Conservation (phyloP, 1,284 basidiomycete genomes). For the Neolentinus lepideus region DNA sequence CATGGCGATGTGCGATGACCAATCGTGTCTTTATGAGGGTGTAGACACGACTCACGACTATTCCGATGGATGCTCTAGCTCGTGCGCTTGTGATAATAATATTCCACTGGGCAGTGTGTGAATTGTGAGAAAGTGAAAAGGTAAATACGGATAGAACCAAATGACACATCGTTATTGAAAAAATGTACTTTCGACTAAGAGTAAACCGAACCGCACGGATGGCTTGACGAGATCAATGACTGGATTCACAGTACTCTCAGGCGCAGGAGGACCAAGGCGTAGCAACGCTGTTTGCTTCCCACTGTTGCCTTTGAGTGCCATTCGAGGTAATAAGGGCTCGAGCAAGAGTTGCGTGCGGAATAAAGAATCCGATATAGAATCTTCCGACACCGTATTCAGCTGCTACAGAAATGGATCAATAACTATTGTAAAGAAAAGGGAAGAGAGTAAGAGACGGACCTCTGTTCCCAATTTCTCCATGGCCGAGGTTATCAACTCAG, state of each 20-base stretch:
- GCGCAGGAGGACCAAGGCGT: slow-evolving; percentile 19
- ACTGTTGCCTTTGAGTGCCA: slow-evolving; percentile 10
- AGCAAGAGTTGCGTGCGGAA: slow-evolving; percentile 26
- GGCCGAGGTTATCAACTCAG: slow-evolving; percentile 20
- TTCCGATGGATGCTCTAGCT: too few species aligned
- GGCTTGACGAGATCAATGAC: slow-evolving; percentile 34
- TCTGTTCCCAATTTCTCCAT: slow-evolving; percentile 18
- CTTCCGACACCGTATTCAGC: slow-evolving; percentile 6
- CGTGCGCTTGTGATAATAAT: too few species aligned
- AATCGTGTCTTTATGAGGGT: too few species aligned
- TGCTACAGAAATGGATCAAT: neutral
- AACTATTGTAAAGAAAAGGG: neutral
- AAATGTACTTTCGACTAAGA: slow-evolving; percentile 27
- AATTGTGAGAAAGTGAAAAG: too few species aligned
- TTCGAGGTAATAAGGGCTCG: slow-evolving; percentile 23
- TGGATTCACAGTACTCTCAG: slow-evolving; percentile 27
- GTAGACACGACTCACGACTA: too few species aligned
- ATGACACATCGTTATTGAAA: slow-evolving; percentile 17
- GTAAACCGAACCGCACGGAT: slow-evolving; percentile 35
- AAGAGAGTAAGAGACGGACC: slow-evolving; percentile 16
- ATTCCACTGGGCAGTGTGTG: too few species aligned
- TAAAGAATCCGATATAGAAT: slow-evolving; percentile 16
- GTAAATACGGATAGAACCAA: neutral
- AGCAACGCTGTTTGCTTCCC: slow-evolving; percentile 18
- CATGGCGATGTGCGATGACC: too few species aligned